phyloP scores from a whole-genome alignment of 208 protist species.

The Porcisia deanei region DNA sequence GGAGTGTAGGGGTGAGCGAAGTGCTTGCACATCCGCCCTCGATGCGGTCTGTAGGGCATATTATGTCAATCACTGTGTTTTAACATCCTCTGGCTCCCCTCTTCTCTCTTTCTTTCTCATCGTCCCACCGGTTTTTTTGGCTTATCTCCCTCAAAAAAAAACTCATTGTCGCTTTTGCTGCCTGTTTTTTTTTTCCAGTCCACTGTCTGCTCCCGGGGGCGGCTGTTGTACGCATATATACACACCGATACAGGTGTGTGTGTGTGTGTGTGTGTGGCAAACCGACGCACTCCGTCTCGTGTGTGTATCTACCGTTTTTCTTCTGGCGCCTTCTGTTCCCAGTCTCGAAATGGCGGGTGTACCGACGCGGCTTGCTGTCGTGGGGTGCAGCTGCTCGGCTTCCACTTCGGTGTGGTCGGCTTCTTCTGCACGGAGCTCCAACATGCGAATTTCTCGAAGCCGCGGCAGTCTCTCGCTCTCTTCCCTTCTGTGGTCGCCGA shows the following conservation, averaged over 20 bases:
- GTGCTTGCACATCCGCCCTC: background rate
- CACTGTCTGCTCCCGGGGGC: too few relatives aligned
- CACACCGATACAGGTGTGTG: background rate
- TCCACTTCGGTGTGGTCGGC: background rate
- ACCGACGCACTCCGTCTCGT: background rate
- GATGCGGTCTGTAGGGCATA: too few relatives aligned
- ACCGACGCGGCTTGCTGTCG: background rate
- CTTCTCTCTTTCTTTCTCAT: background rate
- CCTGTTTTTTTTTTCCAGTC: background rate
- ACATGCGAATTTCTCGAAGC: background rate
- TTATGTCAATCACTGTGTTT: background rate
- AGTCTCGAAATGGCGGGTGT: background rate
- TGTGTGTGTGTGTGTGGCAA: background rate
- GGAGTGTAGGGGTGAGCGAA: background rate
- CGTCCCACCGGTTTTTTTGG: too few relatives aligned
- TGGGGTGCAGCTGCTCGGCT: slow-evolving; percentile 3
- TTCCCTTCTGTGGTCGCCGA: background rate
- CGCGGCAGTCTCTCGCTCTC: background rate
- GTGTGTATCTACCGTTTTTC: background rate
- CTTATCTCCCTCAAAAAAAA: too few relatives aligned
- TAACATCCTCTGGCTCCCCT: background rate
- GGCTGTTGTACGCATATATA: background rate
- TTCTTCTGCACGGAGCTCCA: background rate
- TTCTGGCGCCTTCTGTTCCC: background rate
- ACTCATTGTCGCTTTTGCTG: too few relatives aligned